Evolutionary conservation across 352 stramenopile genomes (phyloP), one percentile per base, ranked within the genome.

Genomic region (Pythium dissotocum): DNA sequence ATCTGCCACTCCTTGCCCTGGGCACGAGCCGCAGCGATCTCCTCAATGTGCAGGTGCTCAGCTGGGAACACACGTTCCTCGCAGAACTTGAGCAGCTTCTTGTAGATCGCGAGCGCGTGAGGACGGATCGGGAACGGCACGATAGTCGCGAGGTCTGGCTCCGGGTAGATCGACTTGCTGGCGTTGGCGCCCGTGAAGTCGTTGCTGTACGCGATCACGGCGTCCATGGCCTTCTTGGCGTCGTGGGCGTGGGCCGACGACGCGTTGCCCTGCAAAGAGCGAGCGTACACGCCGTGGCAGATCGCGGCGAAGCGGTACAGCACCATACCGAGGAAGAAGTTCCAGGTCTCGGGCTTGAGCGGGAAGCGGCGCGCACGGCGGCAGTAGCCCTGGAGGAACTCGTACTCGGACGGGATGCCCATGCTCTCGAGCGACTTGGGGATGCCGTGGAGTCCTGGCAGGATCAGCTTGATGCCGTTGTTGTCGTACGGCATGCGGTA

Each of bases 1-100:
- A 89, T 63, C 26, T 85, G 77, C 93, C 93, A 98, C 18, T 79
- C 72, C 21, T 82, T 75, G 14, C 80, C 80, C n/a, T 75, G 70
- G 1, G 80, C 70, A 4, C 81, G 76, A 21, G 82, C 77, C 14
- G 85, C 76, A 6, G 70, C 80, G 61, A 90, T 70, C 51, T 98
- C 81, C 38, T 85, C 67, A 18, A 97, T 60, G 64, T 96, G 96
- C 30, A 97, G 64, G 32, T 83, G 46, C 76, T 98, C 95, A n/a
- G 91, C 82, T 2, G 94, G 94, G 67, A 97, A 97, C 55, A 96
- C 96, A 18, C 93, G 82, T 21, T 87, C 72, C 46, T 97, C 78
- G 13, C 97, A 94, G 72, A 98, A 98, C 51, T 73, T 75, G 42
- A 91, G 69, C 38, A 98, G 62, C 46, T 95, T 95, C 52, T 85